These are phyloP conservation scores for Moesziomyces antarcticus DNA, from an alignment of 1,284 basidiomycete genomes.

Conservation along the genomic window DNA sequence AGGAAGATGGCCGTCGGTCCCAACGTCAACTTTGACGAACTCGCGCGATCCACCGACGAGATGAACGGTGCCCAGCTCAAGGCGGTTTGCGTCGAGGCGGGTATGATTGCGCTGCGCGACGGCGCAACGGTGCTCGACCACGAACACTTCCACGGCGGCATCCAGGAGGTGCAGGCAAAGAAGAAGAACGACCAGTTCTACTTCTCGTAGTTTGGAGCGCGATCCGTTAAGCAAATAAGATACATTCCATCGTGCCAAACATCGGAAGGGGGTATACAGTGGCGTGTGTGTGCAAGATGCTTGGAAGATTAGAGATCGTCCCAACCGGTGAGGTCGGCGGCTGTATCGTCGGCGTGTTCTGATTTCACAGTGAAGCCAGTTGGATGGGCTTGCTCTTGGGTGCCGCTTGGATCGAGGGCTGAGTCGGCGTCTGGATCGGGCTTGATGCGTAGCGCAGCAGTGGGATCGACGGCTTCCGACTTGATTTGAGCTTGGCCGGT, in stretches of 20 bases:
- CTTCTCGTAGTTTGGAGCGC: conserved; percentile 35
- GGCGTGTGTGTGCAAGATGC: not conserved
- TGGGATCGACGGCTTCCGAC: conserved; percentile 7
- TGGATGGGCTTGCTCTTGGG: conserved; percentile 4
- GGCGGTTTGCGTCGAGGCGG: conserved; percentile 84
- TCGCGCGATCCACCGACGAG: conserved; percentile 80
- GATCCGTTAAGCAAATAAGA: no score
- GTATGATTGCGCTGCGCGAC: conserved; percentile 96
- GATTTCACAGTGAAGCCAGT: conserved; percentile 11
- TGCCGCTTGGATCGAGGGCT: not conserved
- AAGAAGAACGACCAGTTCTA: conserved; percentile 67
- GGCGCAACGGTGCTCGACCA: conserved; percentile 76
- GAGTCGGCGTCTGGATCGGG: conserved; percentile 1
- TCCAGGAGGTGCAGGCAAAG: conserved; percentile 67
- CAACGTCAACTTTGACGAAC: conserved; percentile 81
- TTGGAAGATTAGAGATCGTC: conserved; percentile 24
- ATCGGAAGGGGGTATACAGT: not conserved
- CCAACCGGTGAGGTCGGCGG: conserved; percentile 39
- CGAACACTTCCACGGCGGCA: conserved; percentile 67
- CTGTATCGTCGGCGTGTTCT: conserved; percentile 6
- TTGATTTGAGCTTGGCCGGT: conserved; percentile 2
- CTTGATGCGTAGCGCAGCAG: conserved; percentile 12
- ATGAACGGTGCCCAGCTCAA: conserved; percentile 77
- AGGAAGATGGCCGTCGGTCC: conserved; percentile 88
- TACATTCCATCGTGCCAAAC: no score